Conservation (phyloP, 2,329 filamentous ascomycete species). For the Balansia obtecta region DNA sequence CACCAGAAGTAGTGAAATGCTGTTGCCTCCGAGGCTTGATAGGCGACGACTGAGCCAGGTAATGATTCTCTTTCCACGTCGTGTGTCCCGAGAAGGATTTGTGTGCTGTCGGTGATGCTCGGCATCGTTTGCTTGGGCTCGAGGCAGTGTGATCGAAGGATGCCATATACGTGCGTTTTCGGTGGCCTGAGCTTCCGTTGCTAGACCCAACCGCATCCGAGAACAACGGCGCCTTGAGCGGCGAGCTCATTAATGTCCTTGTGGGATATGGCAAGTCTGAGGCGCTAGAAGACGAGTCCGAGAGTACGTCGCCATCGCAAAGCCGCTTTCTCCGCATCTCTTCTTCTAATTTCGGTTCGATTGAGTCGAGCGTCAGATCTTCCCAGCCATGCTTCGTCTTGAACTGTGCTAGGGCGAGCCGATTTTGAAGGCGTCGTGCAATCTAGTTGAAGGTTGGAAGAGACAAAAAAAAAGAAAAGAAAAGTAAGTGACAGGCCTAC, state of each 20-base stretch:
- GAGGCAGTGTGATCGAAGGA: slow-evolving; percentile 43
- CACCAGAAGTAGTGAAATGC: slow-evolving; percentile 59
- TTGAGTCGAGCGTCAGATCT: slow-evolving; percentile 71
- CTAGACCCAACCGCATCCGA: slow-evolving; percentile 69
- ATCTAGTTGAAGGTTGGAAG: slow-evolving; percentile 47
- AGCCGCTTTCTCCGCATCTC: slow-evolving; percentile 64
- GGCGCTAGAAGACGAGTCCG: slow-evolving; percentile 75
- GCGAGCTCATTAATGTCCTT: slow-evolving; percentile 66
- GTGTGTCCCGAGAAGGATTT: slow-evolving; percentile 43
- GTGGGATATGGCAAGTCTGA: slow-evolving; percentile 64
- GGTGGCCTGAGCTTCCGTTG: slow-evolving; percentile 52
- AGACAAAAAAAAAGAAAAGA: not conserved
- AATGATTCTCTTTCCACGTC: slow-evolving; percentile 66
- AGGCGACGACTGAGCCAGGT: slow-evolving; percentile 76
- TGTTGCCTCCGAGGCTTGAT: slow-evolving; percentile 64
- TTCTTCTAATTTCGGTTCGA: slow-evolving; percentile 75
- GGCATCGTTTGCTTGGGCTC: slow-evolving; percentile 57
- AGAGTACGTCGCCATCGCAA: slow-evolving; percentile 60
- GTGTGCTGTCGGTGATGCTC: slow-evolving; percentile 46
- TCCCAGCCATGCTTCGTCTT: slow-evolving; percentile 96
- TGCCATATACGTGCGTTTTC: slow-evolving; percentile 50
- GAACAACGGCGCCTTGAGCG: slow-evolving; percentile 70
- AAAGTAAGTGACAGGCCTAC: not conserved
- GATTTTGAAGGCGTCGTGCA: slow-evolving; percentile 82
- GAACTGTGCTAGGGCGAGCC: slow-evolving; percentile 89